Percentiles rank a stretch among this genome's conserved stretches.
Conservation (phyloP, 169 alveolate genomes). For the Perkinsus marinus region DNA sequence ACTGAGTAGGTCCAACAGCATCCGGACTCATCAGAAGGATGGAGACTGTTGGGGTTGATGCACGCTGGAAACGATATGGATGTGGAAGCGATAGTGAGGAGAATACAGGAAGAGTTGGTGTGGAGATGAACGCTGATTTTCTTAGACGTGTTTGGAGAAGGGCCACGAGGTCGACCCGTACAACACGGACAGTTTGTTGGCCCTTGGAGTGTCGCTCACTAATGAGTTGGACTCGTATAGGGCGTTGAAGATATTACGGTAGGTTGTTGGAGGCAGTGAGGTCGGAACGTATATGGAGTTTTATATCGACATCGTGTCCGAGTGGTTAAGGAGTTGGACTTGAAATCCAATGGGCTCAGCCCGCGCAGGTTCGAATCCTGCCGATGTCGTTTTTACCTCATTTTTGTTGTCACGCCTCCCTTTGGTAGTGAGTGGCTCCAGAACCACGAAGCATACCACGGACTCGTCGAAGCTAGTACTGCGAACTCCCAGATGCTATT, state of each 20-base stretch:
- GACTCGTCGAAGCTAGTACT: neutral
- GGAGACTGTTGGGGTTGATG: constrained; percentile 63
- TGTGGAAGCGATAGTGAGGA: constrained; percentile 33
- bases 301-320: constrained; percentile 58
- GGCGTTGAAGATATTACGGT: constrained; percentile 31
- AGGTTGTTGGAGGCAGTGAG: constrained; percentile 28
- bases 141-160: constrained; percentile 17
- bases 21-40: constrained; percentile 53
- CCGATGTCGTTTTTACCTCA: constrained; percentile 58
- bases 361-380: constrained; percentile 92
- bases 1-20: constrained; percentile 31
- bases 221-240: constrained; percentile 53
- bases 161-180: constrained; percentile 52
- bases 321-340: constrained; percentile 70
- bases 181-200: constrained; percentile 44
- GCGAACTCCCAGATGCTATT: neutral
- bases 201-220: constrained; percentile 65
- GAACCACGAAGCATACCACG: neutral
- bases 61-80: constrained; percentile 63
- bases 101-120: neutral
- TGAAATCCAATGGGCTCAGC: constrained; percentile 78
- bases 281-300: constrained; percentile 28
- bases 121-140: neutral
- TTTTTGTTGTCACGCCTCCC: neutral
- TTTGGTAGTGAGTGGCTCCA: neutral